Evolutionary conservation across 768 basidiomycete species (phyloP).

Genomic region (Boletellus ananas): DNA sequence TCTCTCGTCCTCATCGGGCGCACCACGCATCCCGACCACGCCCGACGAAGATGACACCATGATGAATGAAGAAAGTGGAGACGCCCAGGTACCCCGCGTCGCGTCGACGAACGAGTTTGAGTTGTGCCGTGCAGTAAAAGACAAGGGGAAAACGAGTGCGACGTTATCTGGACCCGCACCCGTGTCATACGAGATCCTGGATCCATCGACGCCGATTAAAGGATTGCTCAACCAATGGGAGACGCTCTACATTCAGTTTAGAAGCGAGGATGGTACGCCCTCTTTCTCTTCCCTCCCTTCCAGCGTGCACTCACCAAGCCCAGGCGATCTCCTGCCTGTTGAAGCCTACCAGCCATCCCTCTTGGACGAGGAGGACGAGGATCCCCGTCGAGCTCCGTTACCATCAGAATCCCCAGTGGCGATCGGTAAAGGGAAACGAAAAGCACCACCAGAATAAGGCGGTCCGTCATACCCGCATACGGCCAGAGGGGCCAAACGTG

Average conservation of each 20-base stretch:
- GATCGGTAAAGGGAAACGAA: constrained; percentile 59
- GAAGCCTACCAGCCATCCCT: constrained; percentile 54
- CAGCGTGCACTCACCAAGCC: not conserved
- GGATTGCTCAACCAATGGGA: constrained; percentile 63
- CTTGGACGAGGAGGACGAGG: constrained; percentile 59
- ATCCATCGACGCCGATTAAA: constrained; percentile 42
- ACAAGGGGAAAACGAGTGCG: constrained; percentile 46
- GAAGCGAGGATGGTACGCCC: constrained; percentile 50
- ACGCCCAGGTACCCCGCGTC: constrained; percentile 33
- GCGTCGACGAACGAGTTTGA: constrained; percentile 52
- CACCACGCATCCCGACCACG: constrained; percentile 30
- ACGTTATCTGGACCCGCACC: constrained; percentile 6
- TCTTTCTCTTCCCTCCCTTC: not conserved
- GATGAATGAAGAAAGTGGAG: constrained; percentile 9
- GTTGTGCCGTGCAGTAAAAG: constrained; percentile 51
- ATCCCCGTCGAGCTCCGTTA: constrained; percentile 27
- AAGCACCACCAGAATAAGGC: constrained; percentile 38
- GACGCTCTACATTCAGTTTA: constrained; percentile 62
- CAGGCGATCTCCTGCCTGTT: constrained; percentile 60
- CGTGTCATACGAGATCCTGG: constrained; percentile 46
- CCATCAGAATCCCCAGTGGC: constrained; percentile 24
- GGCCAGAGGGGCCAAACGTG: not conserved
- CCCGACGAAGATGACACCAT: constrained; percentile 27
- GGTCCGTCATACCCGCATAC: too few relatives aligned
- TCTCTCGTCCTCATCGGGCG: constrained; percentile 20